Base-by-base conservation (phyloP, 495 filamentous ascomycete genomes). In the Aspergillus leporis region DNA sequence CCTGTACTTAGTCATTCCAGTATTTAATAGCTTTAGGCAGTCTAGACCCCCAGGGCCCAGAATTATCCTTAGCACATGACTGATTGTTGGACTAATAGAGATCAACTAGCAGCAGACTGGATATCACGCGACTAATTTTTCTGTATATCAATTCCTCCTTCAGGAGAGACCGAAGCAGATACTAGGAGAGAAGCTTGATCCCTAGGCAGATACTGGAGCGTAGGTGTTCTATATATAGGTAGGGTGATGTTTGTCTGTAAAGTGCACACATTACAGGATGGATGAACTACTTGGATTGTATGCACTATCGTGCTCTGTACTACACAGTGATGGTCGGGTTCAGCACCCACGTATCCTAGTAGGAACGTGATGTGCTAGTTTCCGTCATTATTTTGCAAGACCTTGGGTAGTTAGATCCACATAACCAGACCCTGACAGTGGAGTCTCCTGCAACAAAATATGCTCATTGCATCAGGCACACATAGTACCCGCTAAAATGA, bases 211-310 rank as follows among this genome's bases (percentile, higher is more conserved):
- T 41, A 41, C 9, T 41, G 14, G 38, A 5, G 38, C 14, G 16
- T 41, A n/a, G n/a, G n/a, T n/a, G n/a, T 41, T 41, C 38, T 41
- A 41, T 41, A 41, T 41, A 41, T 41, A 41, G 38, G 34, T 12
- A 32, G 31, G 31, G 31, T 32, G 31, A n/a, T n/a, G n/a, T n/a
- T n/a, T n/a, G n/a, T n/a, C n/a, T n/a, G n/a, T n/a, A n/a, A n/a
- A n/a, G n/a, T n/a, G n/a, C n/a, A n/a, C n/a, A n/a, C n/a, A n/a
- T n/a, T n/a, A n/a, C n/a, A n/a, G n/a, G n/a, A n/a, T n/a, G n/a
- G n/a, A n/a, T n/a, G n/a, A n/a, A n/a, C n/a, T n/a, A n/a, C n/a
- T n/a, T n/a, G n/a, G n/a, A n/a, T n/a, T n/a, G n/a, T n/a, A n/a
- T n/a, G n/a, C n/a, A n/a, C n/a, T n/a, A n/a, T n/a, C n/a, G n/a